These are phyloP conservation scores for Cutaneotrichosporon mucoides DNA, from an alignment of 1,284 basidiomycete genomes.

Conservation along the genomic window DNA sequence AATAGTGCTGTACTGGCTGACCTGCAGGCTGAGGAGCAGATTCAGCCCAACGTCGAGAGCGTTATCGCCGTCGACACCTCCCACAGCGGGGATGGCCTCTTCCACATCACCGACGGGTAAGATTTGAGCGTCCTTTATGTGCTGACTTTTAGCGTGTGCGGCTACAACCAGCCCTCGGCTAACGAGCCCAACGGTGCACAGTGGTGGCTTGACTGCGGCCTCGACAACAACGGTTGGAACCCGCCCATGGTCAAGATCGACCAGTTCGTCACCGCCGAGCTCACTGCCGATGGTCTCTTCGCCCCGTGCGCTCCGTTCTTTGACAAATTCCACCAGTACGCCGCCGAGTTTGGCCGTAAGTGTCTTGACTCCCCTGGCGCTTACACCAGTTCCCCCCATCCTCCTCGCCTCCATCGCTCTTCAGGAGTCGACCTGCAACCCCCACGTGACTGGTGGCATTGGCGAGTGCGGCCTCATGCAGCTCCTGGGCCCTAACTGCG, in stretches of 20 bases:
- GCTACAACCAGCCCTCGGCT: constrained; percentile 26
- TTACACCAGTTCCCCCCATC: constrained; percentile 51
- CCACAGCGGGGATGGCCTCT: background rate
- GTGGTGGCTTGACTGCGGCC: constrained; percentile 74
- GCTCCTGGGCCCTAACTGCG: constrained; percentile 73
- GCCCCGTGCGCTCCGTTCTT: constrained; percentile 59
- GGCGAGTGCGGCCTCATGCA: constrained; percentile 84
- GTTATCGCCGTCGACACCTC: too few species aligned
- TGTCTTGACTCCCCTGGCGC: constrained; percentile 6
- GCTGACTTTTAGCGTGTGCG: constrained; percentile 24
- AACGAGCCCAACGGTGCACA: constrained; percentile 68
- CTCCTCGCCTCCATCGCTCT: constrained; percentile 79
- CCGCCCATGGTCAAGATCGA: constrained; percentile 53
- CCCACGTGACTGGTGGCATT: constrained; percentile 13
- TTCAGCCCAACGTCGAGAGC: too few species aligned
- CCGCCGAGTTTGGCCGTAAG: constrained; percentile 54
- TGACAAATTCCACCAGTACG: constrained; percentile 62
- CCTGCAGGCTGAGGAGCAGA: too few species aligned
- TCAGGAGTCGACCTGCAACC: constrained; percentile 65
- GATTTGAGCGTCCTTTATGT: background rate
- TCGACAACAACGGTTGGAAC: constrained; percentile 49
- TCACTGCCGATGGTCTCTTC: constrained; percentile 61
- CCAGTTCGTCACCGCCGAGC: constrained; percentile 55
- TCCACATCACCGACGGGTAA: constrained; percentile 1
- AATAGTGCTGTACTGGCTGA: too few species aligned